phyloP scores from a whole-genome alignment of 1,284 basidiomycete species.

The Lignosus rhinocerotis region DNA sequence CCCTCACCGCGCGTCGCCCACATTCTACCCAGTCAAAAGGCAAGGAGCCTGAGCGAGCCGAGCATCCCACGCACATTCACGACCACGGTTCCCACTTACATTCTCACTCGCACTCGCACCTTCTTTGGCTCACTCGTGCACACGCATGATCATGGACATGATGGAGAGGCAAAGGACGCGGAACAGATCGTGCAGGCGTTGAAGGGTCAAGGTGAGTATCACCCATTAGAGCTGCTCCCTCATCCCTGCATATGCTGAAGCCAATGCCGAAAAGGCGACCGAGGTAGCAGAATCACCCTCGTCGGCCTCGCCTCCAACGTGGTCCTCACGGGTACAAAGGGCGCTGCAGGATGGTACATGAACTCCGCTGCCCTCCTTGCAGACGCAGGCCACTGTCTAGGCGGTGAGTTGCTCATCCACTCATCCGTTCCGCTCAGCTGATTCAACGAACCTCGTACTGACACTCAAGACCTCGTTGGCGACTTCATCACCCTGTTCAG shows the following conservation, averaged over 20 bases:
- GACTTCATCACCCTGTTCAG: slow-evolving; percentile 94
- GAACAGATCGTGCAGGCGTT: slow-evolving; percentile 74
- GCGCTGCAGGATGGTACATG: slow-evolving; percentile 81
- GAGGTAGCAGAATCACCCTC: slow-evolving; percentile 82
- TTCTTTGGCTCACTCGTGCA: slow-evolving; percentile 51
- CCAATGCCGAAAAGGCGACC: slow-evolving; percentile 52
- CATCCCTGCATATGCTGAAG: not conserved
- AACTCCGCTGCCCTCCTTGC: slow-evolving; percentile 92
- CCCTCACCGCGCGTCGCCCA: slow-evolving; percentile 23
- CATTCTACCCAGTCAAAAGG: slow-evolving; percentile 32
- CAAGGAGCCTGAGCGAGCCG: slow-evolving; percentile 27
- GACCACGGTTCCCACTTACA: slow-evolving; percentile 40
- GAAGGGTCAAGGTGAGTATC: slow-evolving; percentile 59
- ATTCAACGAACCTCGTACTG: not conserved
- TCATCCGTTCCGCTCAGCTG: slow-evolving; percentile 8
- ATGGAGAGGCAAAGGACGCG: slow-evolving; percentile 64
- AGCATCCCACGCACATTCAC: slow-evolving; percentile 17
- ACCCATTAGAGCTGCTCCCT: slow-evolving; percentile 4
- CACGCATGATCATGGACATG: slow-evolving; percentile 66
- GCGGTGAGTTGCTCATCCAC: slow-evolving; percentile 53
- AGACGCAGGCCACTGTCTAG: slow-evolving; percentile 93
- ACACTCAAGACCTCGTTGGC: slow-evolving; percentile 69
- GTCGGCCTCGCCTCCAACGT: slow-evolving; percentile 89
- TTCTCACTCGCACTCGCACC: slow-evolving; percentile 56
- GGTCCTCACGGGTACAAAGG: slow-evolving; percentile 81